Conservation (phyloP, 345 rosid genomes). For the Melaleuca alternifolia region DNA sequence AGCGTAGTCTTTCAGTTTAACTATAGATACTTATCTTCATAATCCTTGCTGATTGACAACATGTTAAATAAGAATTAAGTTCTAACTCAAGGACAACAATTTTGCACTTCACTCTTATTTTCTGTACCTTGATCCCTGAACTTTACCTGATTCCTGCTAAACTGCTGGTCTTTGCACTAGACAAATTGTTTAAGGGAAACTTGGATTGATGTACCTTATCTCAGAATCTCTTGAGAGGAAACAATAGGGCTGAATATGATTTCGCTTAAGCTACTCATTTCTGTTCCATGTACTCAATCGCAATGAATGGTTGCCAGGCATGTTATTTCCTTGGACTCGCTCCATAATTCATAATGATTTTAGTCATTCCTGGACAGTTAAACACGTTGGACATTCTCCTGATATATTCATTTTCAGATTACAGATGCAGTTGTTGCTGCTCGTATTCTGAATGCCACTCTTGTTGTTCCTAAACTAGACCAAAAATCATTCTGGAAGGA, state of each 20-base stretch:
- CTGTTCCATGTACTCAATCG: background rate
- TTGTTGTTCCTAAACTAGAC: conserved; percentile 92
- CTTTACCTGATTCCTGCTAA: background rate
- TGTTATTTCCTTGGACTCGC: background rate
- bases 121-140: background rate
- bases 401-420: conserved; percentile 43
- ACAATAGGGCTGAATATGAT: background rate
- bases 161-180: background rate
- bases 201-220: background rate
- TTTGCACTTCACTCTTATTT: background rate
- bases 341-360: background rate
- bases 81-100: background rate
- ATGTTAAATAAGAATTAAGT: background rate
- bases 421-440: conserved; percentile 99
- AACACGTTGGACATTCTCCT: background rate
- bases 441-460: conserved; percentile 89
- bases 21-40: background rate
- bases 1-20: background rate
- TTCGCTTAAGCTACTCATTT: background rate
- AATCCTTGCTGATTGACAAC: background rate
- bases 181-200: background rate
- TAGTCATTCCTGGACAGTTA: background rate
- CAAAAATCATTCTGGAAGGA: conserved; percentile 98
- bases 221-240: background rate
- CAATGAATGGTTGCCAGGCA: background rate